These are phyloP conservation scores for Schwanniomyces polymorphus DNA, from an alignment of 805 yeast species.

Conservation along the genomic window DNA sequence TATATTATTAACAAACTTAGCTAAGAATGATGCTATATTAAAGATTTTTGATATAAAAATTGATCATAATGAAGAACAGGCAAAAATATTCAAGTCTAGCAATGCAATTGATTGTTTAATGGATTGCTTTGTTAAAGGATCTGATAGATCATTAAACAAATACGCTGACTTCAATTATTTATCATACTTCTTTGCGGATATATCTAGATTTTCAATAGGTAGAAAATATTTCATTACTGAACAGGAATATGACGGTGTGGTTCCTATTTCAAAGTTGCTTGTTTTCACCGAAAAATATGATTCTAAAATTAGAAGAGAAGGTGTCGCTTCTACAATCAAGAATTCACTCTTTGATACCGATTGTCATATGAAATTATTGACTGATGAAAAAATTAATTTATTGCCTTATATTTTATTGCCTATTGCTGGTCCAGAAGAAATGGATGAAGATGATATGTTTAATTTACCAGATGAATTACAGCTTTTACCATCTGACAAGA, in stretches of 20 bases:
- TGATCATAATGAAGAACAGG: conserved; percentile 37
- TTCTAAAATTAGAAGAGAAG: conserved; percentile 79
- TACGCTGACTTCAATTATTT: conserved; percentile 79
- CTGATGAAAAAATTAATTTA: conserved; percentile 64
- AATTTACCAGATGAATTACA: conserved; percentile 88
- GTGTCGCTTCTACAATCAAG: conserved; percentile 90
- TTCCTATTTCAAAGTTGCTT: conserved; percentile 77
- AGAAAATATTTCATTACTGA: conserved; percentile 72
- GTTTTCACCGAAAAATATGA: conserved; percentile 83
- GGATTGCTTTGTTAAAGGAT: conserved; percentile 88
- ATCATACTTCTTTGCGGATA: conserved; percentile 85
- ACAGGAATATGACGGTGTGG: conserved; percentile 72
- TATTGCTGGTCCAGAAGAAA: conserved; percentile 72
- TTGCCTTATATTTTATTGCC: conserved; percentile 83
- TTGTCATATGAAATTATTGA: conserved; percentile 59
- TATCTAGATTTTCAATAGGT: conserved; percentile 74
- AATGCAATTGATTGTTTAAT: conserved; percentile 74
- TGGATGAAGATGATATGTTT: conserved; percentile 81
- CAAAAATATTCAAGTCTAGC: conserved; percentile 51
- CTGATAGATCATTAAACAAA: conserved; percentile 67
- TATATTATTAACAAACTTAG: conserved; percentile 81
- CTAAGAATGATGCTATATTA: conserved; percentile 69
- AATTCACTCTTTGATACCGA: conserved; percentile 82
- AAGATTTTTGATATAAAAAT: conserved; percentile 44
- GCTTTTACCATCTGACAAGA: conserved; percentile 70